A percentile compares a stretch with the other conserved stretches of the same genome.
Conservation (phyloP, 139 green algal genomes). For the Edaphochlamys debaryana region DNA sequence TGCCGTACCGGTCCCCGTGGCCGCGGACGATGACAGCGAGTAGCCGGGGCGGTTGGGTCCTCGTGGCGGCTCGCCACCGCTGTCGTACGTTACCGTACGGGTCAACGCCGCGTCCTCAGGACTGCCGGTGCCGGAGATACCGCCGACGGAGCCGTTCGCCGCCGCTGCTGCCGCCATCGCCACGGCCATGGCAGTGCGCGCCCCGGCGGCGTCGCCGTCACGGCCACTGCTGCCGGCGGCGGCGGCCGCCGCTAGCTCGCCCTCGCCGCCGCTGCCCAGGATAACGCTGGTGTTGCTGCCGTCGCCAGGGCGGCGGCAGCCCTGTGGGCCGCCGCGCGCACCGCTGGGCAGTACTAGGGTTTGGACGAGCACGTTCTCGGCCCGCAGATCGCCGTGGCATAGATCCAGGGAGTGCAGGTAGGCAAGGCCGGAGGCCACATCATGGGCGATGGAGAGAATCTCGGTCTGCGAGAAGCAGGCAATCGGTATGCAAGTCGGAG, state of each 20-base stretch:
- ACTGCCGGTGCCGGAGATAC: no score
- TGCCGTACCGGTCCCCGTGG: no score
- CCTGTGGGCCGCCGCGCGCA: not conserved
- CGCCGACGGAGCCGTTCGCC: not conserved
- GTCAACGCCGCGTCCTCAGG: no score
- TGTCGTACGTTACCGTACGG: no score
- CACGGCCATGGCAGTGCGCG: not conserved
- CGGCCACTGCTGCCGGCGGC: no score
- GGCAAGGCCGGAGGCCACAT: constrained; percentile 15
- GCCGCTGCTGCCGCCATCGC: not conserved
- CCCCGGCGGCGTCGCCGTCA: no score
- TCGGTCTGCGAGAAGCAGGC: not conserved
- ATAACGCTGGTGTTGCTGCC: no score
- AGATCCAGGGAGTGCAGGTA: constrained; percentile 41
- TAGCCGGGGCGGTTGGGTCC: no score
- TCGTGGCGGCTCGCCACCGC: no score
- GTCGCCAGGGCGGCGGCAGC: no score
- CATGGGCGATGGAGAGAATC: not conserved
- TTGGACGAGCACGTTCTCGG: constrained; percentile 74
- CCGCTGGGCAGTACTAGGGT: constrained; percentile 7
- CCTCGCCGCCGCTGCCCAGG: not conserved
- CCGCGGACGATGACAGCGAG: no score
- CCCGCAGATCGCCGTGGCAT: constrained; percentile 77
- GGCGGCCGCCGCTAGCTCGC: not conserved
- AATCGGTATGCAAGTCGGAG: not conserved